phyloP scores from a whole-genome alignment of 495 filamentous ascomycete species.

The Lophiostoma macrostomum region DNA sequence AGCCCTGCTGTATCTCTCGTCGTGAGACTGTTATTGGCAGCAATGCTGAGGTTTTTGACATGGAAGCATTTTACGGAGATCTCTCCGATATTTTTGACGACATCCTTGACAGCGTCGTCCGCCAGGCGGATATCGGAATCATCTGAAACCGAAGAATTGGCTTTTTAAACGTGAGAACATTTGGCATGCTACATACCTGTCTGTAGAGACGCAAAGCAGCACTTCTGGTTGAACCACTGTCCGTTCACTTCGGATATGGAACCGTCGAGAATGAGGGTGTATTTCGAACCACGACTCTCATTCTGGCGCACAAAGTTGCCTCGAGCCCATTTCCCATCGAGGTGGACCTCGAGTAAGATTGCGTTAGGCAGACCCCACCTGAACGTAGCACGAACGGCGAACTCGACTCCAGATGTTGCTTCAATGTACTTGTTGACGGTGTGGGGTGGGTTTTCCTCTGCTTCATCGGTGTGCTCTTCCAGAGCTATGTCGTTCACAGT shows the following conservation, averaged over 20 bases:
- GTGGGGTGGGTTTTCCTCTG: not conserved
- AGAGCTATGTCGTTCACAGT: conserved; percentile 8
- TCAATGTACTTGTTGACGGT: conserved; percentile 28
- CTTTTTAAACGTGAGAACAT: not conserved
- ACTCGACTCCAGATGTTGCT: conserved; percentile 15
- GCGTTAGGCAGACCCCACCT: not conserved
- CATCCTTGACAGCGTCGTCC: not conserved
- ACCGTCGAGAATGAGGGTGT: not conserved
- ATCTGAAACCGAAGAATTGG: not conserved
- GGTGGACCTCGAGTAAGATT: not conserved
- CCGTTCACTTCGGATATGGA: not conserved
- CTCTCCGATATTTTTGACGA: not conserved
- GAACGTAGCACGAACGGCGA: not conserved
- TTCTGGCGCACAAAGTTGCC: not conserved
- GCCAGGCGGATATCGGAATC: not conserved
- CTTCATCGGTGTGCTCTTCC: conserved; percentile 23
- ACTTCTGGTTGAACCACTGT: too few relatives aligned
- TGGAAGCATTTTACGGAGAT: not conserved
- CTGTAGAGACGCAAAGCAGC: too few relatives aligned
- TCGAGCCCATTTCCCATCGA: conserved; percentile 5
- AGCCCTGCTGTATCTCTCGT: not conserved
- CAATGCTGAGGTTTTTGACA: not conserved
- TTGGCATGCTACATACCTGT: too few relatives aligned
- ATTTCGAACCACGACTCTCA: too few relatives aligned
- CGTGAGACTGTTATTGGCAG: not conserved